Evolutionary conservation across 2,329 filamentous ascomycete species (phyloP).

Genomic region (Penicillium sp.): DNA sequence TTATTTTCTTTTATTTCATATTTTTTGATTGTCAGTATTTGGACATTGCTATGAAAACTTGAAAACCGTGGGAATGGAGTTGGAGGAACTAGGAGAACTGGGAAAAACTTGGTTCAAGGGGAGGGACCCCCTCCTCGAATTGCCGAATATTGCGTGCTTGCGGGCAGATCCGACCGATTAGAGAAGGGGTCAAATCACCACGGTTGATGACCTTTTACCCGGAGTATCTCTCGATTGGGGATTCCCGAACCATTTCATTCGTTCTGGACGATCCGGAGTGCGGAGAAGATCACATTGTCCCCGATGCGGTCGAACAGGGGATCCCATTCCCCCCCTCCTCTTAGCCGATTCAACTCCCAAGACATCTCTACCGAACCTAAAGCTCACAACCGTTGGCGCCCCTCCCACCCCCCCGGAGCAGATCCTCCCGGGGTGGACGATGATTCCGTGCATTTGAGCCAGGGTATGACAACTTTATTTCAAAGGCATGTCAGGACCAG

Average conservation of each 20-base stretch:
- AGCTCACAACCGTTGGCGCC: slow-evolving; percentile 14
- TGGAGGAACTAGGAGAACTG: neutral
- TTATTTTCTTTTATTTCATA: too few relatives aligned
- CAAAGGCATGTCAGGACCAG: neutral
- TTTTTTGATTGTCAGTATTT: neutral
- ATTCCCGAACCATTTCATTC: neutral
- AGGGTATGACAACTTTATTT: slow-evolving; percentile 27
- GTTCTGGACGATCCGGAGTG: slow-evolving; percentile 9
- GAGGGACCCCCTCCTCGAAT: neutral
- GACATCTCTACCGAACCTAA: neutral
- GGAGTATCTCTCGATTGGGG: neutral
- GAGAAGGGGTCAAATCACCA: neutral
- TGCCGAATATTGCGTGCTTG: neutral
- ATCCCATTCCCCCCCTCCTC: neutral
- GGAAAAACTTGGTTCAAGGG: too few relatives aligned
- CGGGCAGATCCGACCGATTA: neutral
- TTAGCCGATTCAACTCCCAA: neutral
- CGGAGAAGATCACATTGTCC: slow-evolving; percentile 7
- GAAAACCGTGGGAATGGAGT: too few relatives aligned
- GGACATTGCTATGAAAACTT: neutral
- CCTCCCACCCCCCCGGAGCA: slow-evolving; percentile 14
- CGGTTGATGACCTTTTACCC: neutral
- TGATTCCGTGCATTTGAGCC: slow-evolving; percentile 15
- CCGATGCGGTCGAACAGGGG: slow-evolving; percentile 1
- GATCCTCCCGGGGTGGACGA: slow-evolving; percentile 14